Evolutionary conservation across 139 green algal species (phyloP).

Genomic region (Chlorella sp.): DNA sequence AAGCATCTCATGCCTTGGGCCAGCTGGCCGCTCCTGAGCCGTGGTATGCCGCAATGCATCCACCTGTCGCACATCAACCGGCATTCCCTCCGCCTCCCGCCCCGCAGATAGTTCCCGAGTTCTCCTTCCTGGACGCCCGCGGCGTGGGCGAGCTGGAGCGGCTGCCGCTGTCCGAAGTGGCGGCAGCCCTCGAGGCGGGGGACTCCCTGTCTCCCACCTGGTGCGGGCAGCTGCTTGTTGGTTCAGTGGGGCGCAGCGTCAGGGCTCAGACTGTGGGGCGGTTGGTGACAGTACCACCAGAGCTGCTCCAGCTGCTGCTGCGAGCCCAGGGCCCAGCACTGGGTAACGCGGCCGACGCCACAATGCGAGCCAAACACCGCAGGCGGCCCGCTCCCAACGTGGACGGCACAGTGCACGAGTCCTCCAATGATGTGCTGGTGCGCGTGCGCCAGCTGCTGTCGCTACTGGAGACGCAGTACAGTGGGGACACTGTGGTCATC

Average conservation of each 20-base stretch:
- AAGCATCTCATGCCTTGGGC: too few relatives aligned
- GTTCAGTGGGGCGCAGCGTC: too few relatives aligned
- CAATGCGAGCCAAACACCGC: too few relatives aligned
- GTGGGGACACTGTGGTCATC: conserved; percentile 62
- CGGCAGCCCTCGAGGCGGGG: conserved; percentile 20
- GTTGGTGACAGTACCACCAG: too few relatives aligned
- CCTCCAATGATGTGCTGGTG: conserved; percentile 69
- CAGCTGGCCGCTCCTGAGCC: too few relatives aligned
- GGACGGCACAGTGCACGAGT: conserved; percentile 84
- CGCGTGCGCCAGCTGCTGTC: conserved; percentile 72
- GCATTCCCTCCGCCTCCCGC: background rate
- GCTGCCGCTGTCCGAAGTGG: conserved; percentile 12
- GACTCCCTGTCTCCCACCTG: conserved; percentile 27
- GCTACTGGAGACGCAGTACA: conserved; percentile 65
- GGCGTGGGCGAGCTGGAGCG: conserved; percentile 71
- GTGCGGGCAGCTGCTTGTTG: background rate
- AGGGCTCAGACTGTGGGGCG: too few relatives aligned
- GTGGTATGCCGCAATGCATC: too few relatives aligned
- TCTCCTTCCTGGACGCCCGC: conserved; percentile 56
- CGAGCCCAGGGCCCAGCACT: too few relatives aligned
- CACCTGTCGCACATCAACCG: background rate
- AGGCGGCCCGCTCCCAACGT: conserved; percentile 40
- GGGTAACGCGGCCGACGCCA: too few relatives aligned
- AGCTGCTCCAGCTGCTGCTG: too few relatives aligned
- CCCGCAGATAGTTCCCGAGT: conserved; percentile 72